A percentile compares a stretch with the other conserved stretches of the same genome.
Evolutionary conservation across 495 filamentous ascomycete genomes (phyloP).

Genomic region (Hypomontagnella submonticulosa): DNA sequence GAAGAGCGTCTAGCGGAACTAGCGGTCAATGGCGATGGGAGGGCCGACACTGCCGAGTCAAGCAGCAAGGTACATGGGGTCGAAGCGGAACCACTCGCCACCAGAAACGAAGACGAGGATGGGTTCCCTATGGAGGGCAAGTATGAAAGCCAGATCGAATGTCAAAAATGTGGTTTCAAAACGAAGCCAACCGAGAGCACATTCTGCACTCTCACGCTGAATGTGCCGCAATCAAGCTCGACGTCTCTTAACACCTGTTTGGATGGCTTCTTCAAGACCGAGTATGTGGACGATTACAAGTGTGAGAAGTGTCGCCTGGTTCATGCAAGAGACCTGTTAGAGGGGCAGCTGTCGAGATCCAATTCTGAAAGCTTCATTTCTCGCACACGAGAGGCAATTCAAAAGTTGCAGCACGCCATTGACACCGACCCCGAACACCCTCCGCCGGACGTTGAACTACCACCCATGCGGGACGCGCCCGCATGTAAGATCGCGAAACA

Average conservation of each 20-base stretch:
- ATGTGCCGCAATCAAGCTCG: conserved; percentile 78
- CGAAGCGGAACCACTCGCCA: conserved; percentile 31
- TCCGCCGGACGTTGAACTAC: conserved; percentile 77
- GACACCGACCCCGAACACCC: conserved; percentile 79
- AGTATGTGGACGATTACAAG: conserved; percentile 95
- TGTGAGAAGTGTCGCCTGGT: conserved; percentile 92
- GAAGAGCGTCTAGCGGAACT: conserved; percentile 41
- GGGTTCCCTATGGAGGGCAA: conserved; percentile 88
- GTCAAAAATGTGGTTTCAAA: conserved; percentile 86
- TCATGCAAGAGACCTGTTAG: conserved; percentile 66
- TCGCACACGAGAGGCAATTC: conserved; percentile 58
- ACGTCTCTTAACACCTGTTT: conserved; percentile 73
- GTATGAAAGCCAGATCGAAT: conserved; percentile 92
- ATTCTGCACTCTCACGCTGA: conserved; percentile 92
- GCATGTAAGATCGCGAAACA: conserved; percentile 86
- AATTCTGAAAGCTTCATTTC: conserved; percentile 59
- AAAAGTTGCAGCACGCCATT: conserved; percentile 69
- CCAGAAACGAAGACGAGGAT: conserved; percentile 60
- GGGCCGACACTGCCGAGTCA: conserved; percentile 17
- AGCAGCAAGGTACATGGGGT: conserved; percentile 30
- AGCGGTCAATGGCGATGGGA: conserved; percentile 22
- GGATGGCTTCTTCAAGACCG: conserved; percentile 91
- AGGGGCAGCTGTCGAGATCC: conserved; percentile 53
- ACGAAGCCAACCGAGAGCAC: conserved; percentile 82
- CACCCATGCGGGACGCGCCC: conserved; percentile 75